Evolutionary conservation across 164 flowering plant species (phyloP).

Genomic region (Dillenia suffruticosa): DNA sequence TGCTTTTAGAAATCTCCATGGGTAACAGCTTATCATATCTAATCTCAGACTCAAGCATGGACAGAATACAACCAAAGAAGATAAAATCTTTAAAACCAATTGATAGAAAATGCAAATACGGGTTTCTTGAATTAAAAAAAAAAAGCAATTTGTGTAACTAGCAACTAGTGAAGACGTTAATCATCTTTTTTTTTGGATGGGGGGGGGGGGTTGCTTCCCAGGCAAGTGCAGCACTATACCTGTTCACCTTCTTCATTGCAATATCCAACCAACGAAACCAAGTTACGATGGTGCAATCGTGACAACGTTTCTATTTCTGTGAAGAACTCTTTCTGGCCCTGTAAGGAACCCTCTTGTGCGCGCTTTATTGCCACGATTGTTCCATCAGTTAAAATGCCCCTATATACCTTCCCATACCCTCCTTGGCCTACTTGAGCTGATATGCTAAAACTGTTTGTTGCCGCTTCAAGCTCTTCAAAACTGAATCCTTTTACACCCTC

Average conservation of each 20-base stretch:
- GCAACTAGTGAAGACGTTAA: no score
- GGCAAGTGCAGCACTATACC: slow-evolving; percentile 1
- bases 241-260: slow-evolving; percentile 30
- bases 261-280: slow-evolving; percentile 27
- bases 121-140: no score
- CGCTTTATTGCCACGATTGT: slow-evolving; percentile 26
- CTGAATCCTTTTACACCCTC: slow-evolving; percentile 20
- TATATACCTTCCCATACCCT: slow-evolving; percentile 30
- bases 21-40: no score
- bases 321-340: slow-evolving; percentile 23
- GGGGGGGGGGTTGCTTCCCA: no score
- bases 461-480: slow-evolving; percentile 15
- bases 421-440: slow-evolving; percentile 23
- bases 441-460: slow-evolving; percentile 16
- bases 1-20: no score
- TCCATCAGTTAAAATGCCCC: slow-evolving; percentile 18
- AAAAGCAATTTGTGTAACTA: no score
- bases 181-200: no score
- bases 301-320: slow-evolving; percentile 25
- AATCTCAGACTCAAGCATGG: no score
- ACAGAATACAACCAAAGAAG: no score
- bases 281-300: slow-evolving; percentile 25
- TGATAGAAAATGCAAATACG: no score
- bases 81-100: no score
- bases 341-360: slow-evolving; percentile 24